Evolutionary conservation across 2,329 filamentous ascomycete species (phyloP), one percentile per base, ranked within the genome.

Genomic region (Dactylellina haptotyla): DNA sequence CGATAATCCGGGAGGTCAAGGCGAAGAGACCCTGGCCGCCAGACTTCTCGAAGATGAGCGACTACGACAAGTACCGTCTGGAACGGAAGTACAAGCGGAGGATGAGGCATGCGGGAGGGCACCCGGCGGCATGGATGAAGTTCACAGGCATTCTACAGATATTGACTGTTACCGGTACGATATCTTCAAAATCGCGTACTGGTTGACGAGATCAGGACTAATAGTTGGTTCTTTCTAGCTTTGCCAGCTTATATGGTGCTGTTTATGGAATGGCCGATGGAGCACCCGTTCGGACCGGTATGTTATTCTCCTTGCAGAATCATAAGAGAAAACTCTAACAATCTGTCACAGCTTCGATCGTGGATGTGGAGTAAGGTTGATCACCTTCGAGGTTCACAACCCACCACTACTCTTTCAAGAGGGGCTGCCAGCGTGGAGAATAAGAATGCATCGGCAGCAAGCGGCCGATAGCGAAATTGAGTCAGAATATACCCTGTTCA

Each of bases 301-400:
- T 41, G 58, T 45, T 3, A 0, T 37, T 43, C 32, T 23, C 4
- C 6, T 41, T 18, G 37, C 4, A 23, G 23, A 12, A 2, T 6
- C n/a, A 14, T 41, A 9, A 23, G 12, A 41, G 1, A 39, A 3
- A 37, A 18, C n/a, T 28, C 16, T 45, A 25, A 16, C 9, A 4
- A n/a, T 39, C 3, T 8, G n/a, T 6, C n/a, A 4, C 41, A 73
- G 69, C 10, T 73, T 30, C 54, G 69, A 1, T 25, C 51, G 10
- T 73, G 69, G 69, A 66, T 73, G 69, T 73, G 69, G 69, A 54
- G 12, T 3, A 73, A 66, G 18, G 30, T 73, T 14, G 69, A 62
- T 56, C 18, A 10, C 2, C n/a, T 73, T 16, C 30, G 48, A 12
- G 30, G 32, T 1, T 37, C 46, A 3, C 16, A 12, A 16, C 1